Conservation (phyloP, 805 yeast genomes). For the Hanseniaspora mollemarum region DNA sequence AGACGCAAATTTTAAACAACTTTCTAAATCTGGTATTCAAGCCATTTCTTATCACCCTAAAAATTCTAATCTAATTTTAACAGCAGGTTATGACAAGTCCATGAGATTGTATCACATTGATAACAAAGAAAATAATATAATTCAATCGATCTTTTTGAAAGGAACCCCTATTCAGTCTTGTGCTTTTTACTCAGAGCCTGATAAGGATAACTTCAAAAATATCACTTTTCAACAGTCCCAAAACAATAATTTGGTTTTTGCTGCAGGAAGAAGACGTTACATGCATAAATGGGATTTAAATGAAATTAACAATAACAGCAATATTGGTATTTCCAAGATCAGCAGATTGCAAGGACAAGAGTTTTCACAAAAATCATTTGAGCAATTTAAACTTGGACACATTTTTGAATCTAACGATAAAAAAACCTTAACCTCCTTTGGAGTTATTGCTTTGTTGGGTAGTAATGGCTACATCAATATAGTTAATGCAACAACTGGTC, state of each 20-base stretch:
- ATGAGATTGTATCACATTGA: constrained; percentile 80
- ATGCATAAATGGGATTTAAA: constrained; percentile 87
- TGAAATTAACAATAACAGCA: constrained; percentile 34
- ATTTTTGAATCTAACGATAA: constrained; percentile 21
- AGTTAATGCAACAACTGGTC: constrained; percentile 65
- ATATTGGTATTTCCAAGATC: constrained; percentile 58
- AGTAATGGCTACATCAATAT: constrained; percentile 85
- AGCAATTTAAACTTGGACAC: constrained; percentile 63
- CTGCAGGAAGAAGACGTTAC: constrained; percentile 84
- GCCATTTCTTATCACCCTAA: constrained; percentile 72
- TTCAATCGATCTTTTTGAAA: constrained; percentile 67
- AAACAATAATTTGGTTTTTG: constrained; percentile 42
- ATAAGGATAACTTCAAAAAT: constrained; percentile 19
- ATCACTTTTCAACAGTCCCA: constrained; percentile 41
- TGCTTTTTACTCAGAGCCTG: constrained; percentile 26
- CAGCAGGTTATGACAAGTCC: constrained; percentile 89
- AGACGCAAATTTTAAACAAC: constrained; percentile 67
- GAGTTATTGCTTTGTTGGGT: constrained; percentile 68
- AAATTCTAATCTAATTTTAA: constrained; percentile 62
- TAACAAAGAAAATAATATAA: constrained; percentile 69
- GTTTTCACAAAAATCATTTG: constrained; percentile 71
- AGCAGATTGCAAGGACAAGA: constrained; percentile 89
- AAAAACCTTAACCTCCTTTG: constrained; percentile 32
- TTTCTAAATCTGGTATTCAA: constrained; percentile 74
- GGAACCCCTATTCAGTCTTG: constrained; percentile 75